Evolutionary conservation across 2,329 filamentous ascomycete genomes (phyloP).

Genomic region (Cladophialophora bantiana): DNA sequence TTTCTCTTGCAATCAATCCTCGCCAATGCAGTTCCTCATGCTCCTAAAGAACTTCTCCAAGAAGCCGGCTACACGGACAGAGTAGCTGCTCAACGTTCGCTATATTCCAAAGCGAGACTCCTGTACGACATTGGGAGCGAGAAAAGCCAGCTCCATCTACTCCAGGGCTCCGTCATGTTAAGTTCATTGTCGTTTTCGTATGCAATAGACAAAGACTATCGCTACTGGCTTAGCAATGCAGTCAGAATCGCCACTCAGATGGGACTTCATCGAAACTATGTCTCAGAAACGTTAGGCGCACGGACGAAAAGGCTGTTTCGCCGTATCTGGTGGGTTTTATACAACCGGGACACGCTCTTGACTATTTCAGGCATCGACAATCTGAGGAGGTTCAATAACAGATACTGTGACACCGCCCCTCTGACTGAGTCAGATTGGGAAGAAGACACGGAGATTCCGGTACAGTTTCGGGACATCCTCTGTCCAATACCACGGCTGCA

Average conservation of each 20-base stretch:
- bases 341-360: background rate
- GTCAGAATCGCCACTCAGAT: background rate
- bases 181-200: constrained; percentile 17
- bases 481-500: constrained; percentile 8
- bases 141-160: constrained; percentile 12
- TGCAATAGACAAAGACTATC: constrained; percentile 16
- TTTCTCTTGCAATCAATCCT: constrained; percentile 19
- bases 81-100: constrained; percentile 7
- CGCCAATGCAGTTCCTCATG: constrained; percentile 16
- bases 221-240: constrained; percentile 5
- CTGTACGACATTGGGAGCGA: constrained; percentile 19
- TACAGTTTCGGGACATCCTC: background rate
- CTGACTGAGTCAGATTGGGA: constrained; percentile 2
- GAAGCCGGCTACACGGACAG: constrained; percentile 14
- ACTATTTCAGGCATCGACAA: background rate
- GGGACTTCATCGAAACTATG: constrained; percentile 4
- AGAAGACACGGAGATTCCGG: constrained; percentile 2
- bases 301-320: background rate
- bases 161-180: constrained; percentile 19
- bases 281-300: background rate
- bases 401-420: background rate
- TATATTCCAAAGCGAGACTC: constrained; percentile 13
- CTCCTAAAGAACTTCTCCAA: constrained; percentile 5
- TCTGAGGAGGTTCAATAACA: background rate
- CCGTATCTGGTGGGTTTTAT: constrained; percentile 4